Evolutionary conservation across 73 alveolate species (phyloP).

Genomic region (Paramecium tetraurelia): DNA sequence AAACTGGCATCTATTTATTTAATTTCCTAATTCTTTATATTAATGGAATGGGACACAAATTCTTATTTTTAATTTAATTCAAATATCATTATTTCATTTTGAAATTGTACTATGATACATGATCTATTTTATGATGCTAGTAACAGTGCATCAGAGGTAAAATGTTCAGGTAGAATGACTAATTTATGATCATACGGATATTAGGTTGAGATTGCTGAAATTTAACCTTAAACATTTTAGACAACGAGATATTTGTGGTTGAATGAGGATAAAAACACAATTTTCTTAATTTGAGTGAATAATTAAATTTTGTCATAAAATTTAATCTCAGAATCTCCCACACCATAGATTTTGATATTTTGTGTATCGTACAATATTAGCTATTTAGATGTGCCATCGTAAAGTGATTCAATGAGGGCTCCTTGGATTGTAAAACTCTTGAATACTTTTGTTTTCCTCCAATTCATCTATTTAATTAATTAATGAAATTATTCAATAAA

Average conservation of each 20-base stretch:
- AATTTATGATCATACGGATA: slow-evolving; percentile 35
- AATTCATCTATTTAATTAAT: neutral
- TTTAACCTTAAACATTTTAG: neutral
- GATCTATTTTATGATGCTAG: neutral
- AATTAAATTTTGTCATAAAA: neutral
- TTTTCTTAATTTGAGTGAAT: neutral
- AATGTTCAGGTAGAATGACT: neutral
- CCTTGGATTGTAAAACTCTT: neutral
- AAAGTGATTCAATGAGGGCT: neutral
- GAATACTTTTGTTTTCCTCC: slow-evolving; percentile 19
- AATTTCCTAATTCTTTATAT: neutral
- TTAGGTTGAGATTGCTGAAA: neutral
- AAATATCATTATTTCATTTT: neutral
- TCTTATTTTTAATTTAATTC: slow-evolving; percentile 18
- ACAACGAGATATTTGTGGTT: slow-evolving; percentile 3
- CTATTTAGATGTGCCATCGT: neutral
- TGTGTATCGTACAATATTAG: neutral
- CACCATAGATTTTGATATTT: neutral
- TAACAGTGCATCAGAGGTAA: neutral
- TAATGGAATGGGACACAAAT: neutral
- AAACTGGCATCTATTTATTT: neutral
- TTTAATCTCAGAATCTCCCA: neutral
- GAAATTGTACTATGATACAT: neutral
- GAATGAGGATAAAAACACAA: neutral
- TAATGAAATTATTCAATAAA: neutral